Evolutionary conservation across 2,329 filamentous ascomycete species (phyloP).

Genomic region (Fusarium euwallaceae): DNA sequence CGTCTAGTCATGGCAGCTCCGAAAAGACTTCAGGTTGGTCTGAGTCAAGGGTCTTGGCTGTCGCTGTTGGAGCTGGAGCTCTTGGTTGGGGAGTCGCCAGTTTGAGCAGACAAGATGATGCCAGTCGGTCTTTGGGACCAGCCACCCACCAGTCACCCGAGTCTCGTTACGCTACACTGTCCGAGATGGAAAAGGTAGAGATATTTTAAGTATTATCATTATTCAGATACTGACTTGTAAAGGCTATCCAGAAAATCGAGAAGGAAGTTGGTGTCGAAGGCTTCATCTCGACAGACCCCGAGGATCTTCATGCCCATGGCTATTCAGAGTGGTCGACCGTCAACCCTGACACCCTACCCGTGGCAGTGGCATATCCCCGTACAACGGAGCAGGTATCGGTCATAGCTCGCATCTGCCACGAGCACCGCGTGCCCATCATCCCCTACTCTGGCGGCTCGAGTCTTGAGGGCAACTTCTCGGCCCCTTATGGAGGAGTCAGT

Average conservation of each 20-base stretch:
- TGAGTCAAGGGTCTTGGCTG: conserved; percentile 52
- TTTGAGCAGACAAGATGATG: conserved; percentile 31
- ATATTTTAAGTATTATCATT: background rate
- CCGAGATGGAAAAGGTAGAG: conserved; percentile 59
- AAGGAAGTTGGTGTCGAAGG: conserved; percentile 63
- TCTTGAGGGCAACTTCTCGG: conserved; percentile 90
- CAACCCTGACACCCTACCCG: conserved; percentile 71
- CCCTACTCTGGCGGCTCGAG: conserved; percentile 89
- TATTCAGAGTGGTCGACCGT: conserved; percentile 76
- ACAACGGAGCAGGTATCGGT: conserved; percentile 70
- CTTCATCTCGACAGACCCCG: conserved; percentile 72
- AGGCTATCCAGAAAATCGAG: conserved; percentile 70
- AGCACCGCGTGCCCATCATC: conserved; percentile 85
- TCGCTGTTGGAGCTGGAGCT: conserved; percentile 56
- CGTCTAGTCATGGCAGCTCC: conserved; percentile 8
- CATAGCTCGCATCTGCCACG: conserved; percentile 78
- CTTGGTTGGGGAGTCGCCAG: conserved; percentile 58
- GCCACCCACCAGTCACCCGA: conserved; percentile 36
- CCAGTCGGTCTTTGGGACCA: background rate
- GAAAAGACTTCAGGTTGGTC: conserved; percentile 42
- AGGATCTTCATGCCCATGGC: conserved; percentile 72
- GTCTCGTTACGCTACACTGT: conserved; percentile 56
- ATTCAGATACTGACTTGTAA: conserved; percentile 15
- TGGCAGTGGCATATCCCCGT: conserved; percentile 74
- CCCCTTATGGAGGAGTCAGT: conserved; percentile 87